phyloP scores from a whole-genome alignment of 2,329 filamentous ascomycete genomes.

The Aspergillus clavatus region DNA sequence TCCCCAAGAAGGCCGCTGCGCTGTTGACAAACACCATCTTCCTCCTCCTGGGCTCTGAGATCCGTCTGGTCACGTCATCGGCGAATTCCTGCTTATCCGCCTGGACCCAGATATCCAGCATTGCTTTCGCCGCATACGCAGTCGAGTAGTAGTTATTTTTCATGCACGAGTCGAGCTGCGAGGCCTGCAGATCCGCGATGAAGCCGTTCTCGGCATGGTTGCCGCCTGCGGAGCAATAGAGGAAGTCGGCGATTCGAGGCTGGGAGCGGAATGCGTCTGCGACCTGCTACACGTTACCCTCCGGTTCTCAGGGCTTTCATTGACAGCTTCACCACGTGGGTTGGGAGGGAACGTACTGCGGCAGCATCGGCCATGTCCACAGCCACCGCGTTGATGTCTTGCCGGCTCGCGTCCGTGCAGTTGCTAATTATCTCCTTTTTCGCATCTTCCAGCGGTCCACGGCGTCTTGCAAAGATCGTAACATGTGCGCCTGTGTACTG shows the following conservation, averaged over 20 bases:
- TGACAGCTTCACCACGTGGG: no score
- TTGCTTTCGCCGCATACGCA: slow-evolving; percentile 2
- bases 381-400: neutral
- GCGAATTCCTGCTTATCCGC: neutral
- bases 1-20: neutral
- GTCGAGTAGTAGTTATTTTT: slow-evolving; percentile 4
- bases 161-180: slow-evolving; percentile 2
- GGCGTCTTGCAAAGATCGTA: neutral
- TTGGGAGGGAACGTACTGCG: neutral
- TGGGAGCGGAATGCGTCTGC: neutral
- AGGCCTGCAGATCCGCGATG: neutral
- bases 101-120: slow-evolving; percentile 3
- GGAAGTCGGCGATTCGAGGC: neutral
- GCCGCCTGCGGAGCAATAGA: neutral
- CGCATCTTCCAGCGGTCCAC: neutral
- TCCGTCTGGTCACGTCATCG: neutral
- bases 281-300: no score
- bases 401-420: neutral
- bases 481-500: neutral
- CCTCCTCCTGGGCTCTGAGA: neutral
- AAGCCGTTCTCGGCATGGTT: neutral
- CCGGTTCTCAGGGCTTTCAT: no score
- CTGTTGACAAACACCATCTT: neutral
- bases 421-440: neutral
- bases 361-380: neutral